Base-by-base conservation (phyloP, 768 basidiomycete species). In the Rhizopogon vesiculosus region DNA sequence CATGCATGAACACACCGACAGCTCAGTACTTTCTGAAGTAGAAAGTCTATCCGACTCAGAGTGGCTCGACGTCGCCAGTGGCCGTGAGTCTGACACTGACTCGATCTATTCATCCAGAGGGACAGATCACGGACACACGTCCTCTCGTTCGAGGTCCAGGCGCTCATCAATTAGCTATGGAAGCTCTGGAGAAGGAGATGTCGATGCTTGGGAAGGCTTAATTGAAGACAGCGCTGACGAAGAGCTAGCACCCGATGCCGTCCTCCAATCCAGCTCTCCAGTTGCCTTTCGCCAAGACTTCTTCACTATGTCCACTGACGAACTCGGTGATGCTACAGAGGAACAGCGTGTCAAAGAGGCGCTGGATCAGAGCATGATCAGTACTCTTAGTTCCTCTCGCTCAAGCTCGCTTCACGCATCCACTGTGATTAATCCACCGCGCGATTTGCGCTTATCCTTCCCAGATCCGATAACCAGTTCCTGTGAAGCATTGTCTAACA, bases 381-480 rank as follows among this genome's bases (percentile, higher is more conserved):
- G 89, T 70, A 91, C 89, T 15, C 77, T 91, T 58, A 86, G 81
- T 71, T 78, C 83, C 48, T 90, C 89, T 54, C 84, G 87, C 61
- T 81, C 87, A 16, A 83, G 82, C 64, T 82, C 81, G 38, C 66
- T 82, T 54, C 77, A 79, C 59, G 69, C 74, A 19, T 76, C 81
- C 49, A 80, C 83, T 56, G 69, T 78, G 54, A 85, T 85, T 56
- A 78, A 65, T 53, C 82, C 85, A n/a, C 72, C 84, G 49, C 85
- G 85, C 69, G 87, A 90, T 72, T 79, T 91, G 58, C 82, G 86
- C 61, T 70, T 91, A 56, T 91, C 89, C 35, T 92, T 92, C 72
- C 89, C 89, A 40, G 89, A 92, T 72, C 89, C 89, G 57, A 78
- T 91, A 65, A 84, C 83, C 54, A 87, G 85, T 66, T 86, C 86